Conservation (phyloP, 2,329 filamentous ascomycete species). For the Colletotrichum musae region DNA sequence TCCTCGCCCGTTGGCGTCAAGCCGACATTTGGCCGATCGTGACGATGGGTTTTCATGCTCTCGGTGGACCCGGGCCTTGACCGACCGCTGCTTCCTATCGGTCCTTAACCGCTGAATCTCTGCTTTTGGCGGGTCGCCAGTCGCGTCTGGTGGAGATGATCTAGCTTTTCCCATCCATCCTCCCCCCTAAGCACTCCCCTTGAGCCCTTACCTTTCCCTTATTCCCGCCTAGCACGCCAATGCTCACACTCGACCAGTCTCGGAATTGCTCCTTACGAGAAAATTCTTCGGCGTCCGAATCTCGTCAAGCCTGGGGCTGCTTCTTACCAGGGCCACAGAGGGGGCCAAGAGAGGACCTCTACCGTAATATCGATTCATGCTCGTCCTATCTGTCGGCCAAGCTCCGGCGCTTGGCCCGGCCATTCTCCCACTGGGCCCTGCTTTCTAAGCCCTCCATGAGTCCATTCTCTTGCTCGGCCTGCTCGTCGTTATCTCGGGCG, state of each 20-base stretch:
- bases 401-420: conserved; percentile 35
- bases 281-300: conserved; percentile 7
- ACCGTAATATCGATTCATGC: conserved; percentile 38
- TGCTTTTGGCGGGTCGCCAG: conserved; percentile 28
- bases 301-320: conserved; percentile 19
- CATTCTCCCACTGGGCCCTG: conserved; percentile 19
- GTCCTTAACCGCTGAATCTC: conserved; percentile 42
- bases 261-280: conserved; percentile 24
- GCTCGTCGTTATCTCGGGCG: conserved; percentile 37
- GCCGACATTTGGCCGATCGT: conserved; percentile 41
- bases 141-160: conserved; percentile 33
- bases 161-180: conserved; percentile 20
- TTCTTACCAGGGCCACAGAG: conserved; percentile 15
- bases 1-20: conserved; percentile 26
- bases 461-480: conserved; percentile 24
- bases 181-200: not conserved
- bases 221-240: conserved; percentile 24
- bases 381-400: conserved; percentile 40
- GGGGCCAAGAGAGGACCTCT: conserved; percentile 16
- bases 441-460: conserved; percentile 1
- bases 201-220: not conserved
- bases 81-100: conserved; percentile 39
- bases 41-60: conserved; percentile 38
- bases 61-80: conserved; percentile 39
- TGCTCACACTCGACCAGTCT: conserved; percentile 24